These are phyloP conservation scores for Akanthomyces dipterigenus DNA, from an alignment of 2,329 filamentous ascomycete genomes.

Conservation along the genomic window DNA sequence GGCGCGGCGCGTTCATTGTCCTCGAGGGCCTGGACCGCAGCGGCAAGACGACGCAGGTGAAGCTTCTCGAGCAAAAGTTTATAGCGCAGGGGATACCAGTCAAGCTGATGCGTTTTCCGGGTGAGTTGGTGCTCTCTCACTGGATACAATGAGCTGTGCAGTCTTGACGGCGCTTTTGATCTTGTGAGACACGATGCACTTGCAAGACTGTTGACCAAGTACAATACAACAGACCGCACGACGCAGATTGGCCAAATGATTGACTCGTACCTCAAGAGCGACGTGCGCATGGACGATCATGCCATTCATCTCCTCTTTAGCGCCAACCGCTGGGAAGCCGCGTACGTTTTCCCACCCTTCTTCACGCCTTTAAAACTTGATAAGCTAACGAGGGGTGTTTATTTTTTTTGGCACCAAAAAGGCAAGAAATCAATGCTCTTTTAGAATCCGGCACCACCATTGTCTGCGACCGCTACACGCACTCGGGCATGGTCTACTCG, in stretches of 20 bases:
- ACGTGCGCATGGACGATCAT: slow-evolving; percentile 73
- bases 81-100: slow-evolving; percentile 42
- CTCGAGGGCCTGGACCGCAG: slow-evolving; percentile 86
- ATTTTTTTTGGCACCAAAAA: slow-evolving; percentile 18
- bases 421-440: slow-evolving; percentile 43
- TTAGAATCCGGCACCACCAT: slow-evolving; percentile 65
- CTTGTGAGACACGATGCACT: too few relatives aligned
- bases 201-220: not conserved
- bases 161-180: too few relatives aligned
- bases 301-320: slow-evolving; percentile 86
- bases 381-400: not conserved
- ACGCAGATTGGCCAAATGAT: slow-evolving; percentile 86
- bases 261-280: slow-evolving; percentile 68
- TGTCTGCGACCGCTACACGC: slow-evolving; percentile 89
- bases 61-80: slow-evolving; percentile 53
- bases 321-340: slow-evolving; percentile 81
- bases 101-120: slow-evolving; percentile 51
- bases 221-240: slow-evolving; percentile 54
- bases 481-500: slow-evolving; percentile 88
- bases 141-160: too few relatives aligned
- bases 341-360: slow-evolving; percentile 36
- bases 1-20: slow-evolving; percentile 68
- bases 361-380: too few relatives aligned
- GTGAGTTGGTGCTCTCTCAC: slow-evolving; percentile 28
- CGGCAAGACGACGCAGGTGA: slow-evolving; percentile 87